Percentiles rank a stretch among this genome's conserved stretches.
Conservation (phyloP, 2,329 filamentous ascomycete genomes). For the Capronia coronata region DNA sequence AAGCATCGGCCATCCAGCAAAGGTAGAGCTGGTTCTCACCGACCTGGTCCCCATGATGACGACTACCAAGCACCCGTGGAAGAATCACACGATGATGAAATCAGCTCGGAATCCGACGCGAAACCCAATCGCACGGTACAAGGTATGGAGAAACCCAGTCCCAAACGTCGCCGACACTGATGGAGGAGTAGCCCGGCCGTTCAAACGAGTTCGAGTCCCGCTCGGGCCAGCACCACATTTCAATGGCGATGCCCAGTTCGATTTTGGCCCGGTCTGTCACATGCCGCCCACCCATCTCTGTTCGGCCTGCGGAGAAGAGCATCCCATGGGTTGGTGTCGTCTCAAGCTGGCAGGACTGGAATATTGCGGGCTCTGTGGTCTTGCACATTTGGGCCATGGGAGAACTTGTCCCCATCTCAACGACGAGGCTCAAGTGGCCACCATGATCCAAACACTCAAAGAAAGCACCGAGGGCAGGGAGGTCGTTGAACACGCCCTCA, state of each 20-base stretch:
- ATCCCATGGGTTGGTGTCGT: conserved; percentile 54
- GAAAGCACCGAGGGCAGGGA: conserved; percentile 50
- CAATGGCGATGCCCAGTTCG: conserved; percentile 19
- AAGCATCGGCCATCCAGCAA: not conserved
- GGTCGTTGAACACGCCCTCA: conserved; percentile 49
- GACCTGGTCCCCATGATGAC: conserved; percentile 27
- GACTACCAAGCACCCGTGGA: conserved; percentile 44
- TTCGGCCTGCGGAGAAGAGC: conserved; percentile 48
- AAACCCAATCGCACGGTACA: conserved; percentile 11
- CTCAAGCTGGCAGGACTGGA: conserved; percentile 55
- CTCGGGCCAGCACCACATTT: conserved; percentile 27
- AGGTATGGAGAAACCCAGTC: conserved; percentile 18
- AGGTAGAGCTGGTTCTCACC: conserved; percentile 3
- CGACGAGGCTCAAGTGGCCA: conserved; percentile 56
- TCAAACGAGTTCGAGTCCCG: conserved; percentile 35
- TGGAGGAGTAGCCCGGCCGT: conserved; percentile 32
- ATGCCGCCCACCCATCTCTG: conserved; percentile 38
- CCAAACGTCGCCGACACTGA: conserved; percentile 14
- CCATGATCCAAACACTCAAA: conserved; percentile 59
- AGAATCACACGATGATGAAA: conserved; percentile 38
- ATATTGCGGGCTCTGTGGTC: conserved; percentile 58
- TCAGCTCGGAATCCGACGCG: conserved; percentile 26
- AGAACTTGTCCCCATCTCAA: conserved; percentile 57
- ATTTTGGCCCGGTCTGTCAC: conserved; percentile 16
- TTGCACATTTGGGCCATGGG: conserved; percentile 52